A percentile compares a stretch with the other conserved stretches of the same genome.
These are phyloP conservation scores for Rhododendron griersonianum DNA, from an alignment of 148 eudicot species.

Conservation along the genomic window DNA sequence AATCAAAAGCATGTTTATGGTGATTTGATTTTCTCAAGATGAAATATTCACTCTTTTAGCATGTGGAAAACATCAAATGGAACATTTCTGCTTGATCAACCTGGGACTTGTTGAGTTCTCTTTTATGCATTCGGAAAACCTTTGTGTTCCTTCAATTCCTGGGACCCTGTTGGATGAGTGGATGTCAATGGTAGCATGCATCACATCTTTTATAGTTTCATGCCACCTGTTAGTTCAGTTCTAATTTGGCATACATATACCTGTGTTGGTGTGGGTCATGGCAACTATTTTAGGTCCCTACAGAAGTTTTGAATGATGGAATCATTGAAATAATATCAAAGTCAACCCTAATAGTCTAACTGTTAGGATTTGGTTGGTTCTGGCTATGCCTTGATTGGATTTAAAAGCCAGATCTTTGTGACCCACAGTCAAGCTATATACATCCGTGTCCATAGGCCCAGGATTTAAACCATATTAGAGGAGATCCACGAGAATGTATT, in stretches of 20 bases:
- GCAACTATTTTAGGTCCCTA: background rate
- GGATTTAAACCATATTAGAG: background rate
- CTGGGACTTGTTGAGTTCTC: background rate
- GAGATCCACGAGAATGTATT: background rate
- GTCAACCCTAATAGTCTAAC: background rate
- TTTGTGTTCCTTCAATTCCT: background rate
- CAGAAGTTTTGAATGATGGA: background rate
- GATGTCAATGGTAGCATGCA: constrained; percentile 1
- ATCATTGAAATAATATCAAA: background rate
- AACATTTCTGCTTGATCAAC: background rate
- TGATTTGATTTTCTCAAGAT: constrained; percentile 1
- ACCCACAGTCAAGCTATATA: background rate
- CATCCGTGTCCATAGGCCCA: background rate
- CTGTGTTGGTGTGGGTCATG: background rate
- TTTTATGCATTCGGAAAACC: background rate
- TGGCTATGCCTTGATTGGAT: background rate
- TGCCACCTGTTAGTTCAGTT: background rate
- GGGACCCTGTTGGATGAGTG: constrained; percentile 7
- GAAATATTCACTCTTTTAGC: background rate
- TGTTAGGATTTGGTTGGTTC: background rate
- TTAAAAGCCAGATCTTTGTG: background rate
- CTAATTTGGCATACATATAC: background rate
- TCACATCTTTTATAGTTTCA: background rate
- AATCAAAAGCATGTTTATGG: background rate
- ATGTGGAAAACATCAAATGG: background rate